Evolutionary conservation across 129 eudicot species (phyloP).

Genomic region (Calendula officinalis): DNA sequence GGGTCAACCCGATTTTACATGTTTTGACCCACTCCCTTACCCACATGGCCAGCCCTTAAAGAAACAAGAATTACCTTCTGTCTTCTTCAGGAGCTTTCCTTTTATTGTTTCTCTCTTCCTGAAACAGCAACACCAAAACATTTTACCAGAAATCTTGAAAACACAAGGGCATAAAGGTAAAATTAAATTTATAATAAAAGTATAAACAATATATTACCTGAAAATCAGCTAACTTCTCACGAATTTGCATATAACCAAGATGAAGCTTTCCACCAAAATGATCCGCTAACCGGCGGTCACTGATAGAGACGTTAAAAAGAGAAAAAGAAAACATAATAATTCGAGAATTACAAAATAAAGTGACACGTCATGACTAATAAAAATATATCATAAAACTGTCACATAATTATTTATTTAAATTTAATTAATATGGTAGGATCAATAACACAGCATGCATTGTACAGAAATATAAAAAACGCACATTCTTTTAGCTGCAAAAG

Average conservation of each 20-base stretch:
- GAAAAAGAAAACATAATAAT: constrained; percentile 13
- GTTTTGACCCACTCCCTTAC: neutral
- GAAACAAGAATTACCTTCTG: constrained; percentile 49
- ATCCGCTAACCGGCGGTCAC: constrained; percentile 98
- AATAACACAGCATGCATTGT: too few relatives aligned
- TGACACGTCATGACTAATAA: neutral
- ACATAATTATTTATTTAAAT: constrained; percentile 37
- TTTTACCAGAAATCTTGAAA: neutral
- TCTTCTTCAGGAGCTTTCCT: constrained; percentile 81
- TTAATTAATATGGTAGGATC: constrained; percentile 47
- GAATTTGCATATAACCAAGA: constrained; percentile 96
- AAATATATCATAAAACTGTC: constrained; percentile 25
- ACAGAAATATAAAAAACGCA: constrained; percentile 78
- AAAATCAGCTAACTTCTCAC: constrained; percentile 93
- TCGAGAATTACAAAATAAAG: constrained; percentile 10
- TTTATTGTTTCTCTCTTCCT: constrained; percentile 86
- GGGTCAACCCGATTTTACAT: neutral
- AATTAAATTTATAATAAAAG: neutral
- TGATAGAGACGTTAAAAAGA: constrained; percentile 36
- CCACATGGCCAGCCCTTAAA: neutral
- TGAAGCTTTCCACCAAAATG: constrained; percentile 99
- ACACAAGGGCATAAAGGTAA: constrained; percentile 12
- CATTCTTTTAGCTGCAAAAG: constrained; percentile 99
- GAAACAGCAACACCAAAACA: constrained; percentile 36
- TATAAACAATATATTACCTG: constrained; percentile 47